These are phyloP conservation scores for Talaromyces nanjingensis DNA, from an alignment of 495 filamentous ascomycete genomes.

Conservation along the genomic window DNA sequence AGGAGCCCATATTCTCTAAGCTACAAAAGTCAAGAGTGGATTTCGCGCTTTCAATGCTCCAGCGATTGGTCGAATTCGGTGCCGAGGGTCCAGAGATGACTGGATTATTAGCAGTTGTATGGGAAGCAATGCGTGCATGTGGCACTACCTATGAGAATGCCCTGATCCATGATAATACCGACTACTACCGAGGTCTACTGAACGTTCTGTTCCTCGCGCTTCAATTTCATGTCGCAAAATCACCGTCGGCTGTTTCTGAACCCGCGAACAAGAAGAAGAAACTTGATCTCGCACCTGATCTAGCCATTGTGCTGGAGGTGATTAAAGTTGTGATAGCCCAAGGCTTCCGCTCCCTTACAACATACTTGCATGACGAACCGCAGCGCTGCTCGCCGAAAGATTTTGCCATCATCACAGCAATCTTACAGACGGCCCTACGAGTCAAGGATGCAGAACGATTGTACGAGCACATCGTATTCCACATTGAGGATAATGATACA, in stretches of 20 bases:
- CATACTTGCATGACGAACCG: slow-evolving; percentile 59
- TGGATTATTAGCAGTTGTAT: slow-evolving; percentile 56
- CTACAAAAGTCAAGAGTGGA: slow-evolving; percentile 66
- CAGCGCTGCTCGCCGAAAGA: slow-evolving; percentile 56
- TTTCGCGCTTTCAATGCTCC: slow-evolving; percentile 67
- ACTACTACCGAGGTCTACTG: slow-evolving; percentile 75
- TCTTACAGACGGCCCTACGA: slow-evolving; percentile 73
- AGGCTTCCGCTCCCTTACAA: slow-evolving; percentile 71
- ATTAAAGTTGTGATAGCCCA: slow-evolving; percentile 70
- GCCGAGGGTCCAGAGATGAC: slow-evolving; percentile 54
- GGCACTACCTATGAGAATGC: slow-evolving; percentile 59
- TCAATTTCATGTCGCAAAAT: slow-evolving; percentile 46
- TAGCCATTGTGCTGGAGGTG: slow-evolving; percentile 59
- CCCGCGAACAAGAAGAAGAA: slow-evolving; percentile 25
- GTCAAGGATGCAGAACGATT: slow-evolving; percentile 45
- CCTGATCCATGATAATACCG: slow-evolving; percentile 50
- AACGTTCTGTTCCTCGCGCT: slow-evolving; percentile 80
- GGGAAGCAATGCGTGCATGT: slow-evolving; percentile 57
- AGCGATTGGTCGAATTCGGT: slow-evolving; percentile 61
- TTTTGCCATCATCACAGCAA: slow-evolving; percentile 80
- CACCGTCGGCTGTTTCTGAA: slow-evolving; percentile 22
- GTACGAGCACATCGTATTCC: slow-evolving; percentile 55
- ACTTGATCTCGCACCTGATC: slow-evolving; percentile 32
- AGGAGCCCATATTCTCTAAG: slow-evolving; percentile 65
- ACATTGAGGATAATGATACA: slow-evolving; percentile 56